phyloP scores from a whole-genome alignment of 345 rosid species.

The Fremontodendron californicum region DNA sequence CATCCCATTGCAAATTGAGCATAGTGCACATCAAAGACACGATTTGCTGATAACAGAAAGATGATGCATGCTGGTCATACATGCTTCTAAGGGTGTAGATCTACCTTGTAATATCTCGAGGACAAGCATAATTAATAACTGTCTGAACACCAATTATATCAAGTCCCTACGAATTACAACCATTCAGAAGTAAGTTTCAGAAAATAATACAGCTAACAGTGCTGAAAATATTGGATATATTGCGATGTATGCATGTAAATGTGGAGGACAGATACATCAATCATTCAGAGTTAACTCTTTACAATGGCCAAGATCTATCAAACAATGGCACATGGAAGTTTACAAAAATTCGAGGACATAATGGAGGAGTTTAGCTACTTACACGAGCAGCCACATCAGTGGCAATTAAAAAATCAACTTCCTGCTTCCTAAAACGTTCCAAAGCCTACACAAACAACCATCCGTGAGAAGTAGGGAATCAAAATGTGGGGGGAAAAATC shows the following conservation, averaged over 20 bases:
- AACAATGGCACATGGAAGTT: background rate
- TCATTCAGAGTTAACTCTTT: background rate
- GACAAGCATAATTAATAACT: constrained; percentile 93
- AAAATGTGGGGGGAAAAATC: background rate
- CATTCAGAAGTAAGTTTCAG: constrained; percentile 6
- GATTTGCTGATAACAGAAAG: background rate
- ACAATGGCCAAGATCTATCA: background rate
- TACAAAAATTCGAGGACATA: background rate
- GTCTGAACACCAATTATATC: constrained; percentile 96
- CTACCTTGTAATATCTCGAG: constrained; percentile 90
- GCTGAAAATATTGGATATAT: background rate
- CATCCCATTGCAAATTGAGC: background rate
- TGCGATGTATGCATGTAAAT: background rate
- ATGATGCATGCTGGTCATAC: background rate
- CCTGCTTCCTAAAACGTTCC: constrained; percentile 89
- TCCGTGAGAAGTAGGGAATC: constrained; percentile 7
- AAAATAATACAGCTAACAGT: background rate
- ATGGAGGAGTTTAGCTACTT: constrained; percentile 27
- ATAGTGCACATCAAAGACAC: background rate
- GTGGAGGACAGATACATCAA: background rate
- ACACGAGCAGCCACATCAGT: constrained; percentile 98
- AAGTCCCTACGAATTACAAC: constrained; percentile 57
- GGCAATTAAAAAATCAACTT: constrained; percentile 89
- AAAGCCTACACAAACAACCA: constrained; percentile 54
- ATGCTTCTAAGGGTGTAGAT: background rate